These are phyloP conservation scores for Fimicolochytrium jonesii DNA, from an alignment of 192 early-diverging fungal genomes.

Conservation along the genomic window DNA sequence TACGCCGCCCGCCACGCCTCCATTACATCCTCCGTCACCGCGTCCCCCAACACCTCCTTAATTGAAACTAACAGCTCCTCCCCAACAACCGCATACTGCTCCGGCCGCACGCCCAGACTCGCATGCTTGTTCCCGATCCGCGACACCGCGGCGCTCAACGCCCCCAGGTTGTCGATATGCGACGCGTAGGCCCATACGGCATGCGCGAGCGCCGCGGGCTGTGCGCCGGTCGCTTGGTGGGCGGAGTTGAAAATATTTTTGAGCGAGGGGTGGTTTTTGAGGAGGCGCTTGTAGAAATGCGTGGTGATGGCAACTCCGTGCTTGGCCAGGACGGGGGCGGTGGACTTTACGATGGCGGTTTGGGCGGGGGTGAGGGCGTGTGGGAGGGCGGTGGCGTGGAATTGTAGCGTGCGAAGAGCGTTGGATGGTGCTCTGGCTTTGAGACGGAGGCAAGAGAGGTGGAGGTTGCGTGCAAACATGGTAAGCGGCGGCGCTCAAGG, in stretches of 20 bases:
- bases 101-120: background rate
- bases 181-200: slow-evolving; percentile 6
- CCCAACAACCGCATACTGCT: slow-evolving; percentile 2
- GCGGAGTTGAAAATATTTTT: slow-evolving; percentile 2
- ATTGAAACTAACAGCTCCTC: background rate
- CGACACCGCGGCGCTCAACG: background rate
- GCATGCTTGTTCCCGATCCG: slow-evolving; percentile 4
- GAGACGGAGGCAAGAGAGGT: too few relatives aligned
- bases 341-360: background rate
- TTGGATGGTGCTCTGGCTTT: too few relatives aligned
- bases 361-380: background rate
- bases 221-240: slow-evolving; percentile 1
- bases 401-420: too few relatives aligned
- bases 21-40: background rate
- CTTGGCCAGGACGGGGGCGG: slow-evolving; percentile 4
- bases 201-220: background rate
- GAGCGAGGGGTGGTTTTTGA: background rate
- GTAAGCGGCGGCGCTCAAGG: too few relatives aligned
- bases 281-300: slow-evolving; percentile 4
- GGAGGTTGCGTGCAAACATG: too few relatives aligned
- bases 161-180: slow-evolving; percentile 5
- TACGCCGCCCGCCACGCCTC: slow-evolving; percentile 2
- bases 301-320: slow-evolving; percentile 3
- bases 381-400: background rate
- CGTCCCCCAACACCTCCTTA: slow-evolving; percentile 8